Evolutionary conservation across 495 filamentous ascomycete genomes (phyloP), one percentile per base, ranked within the genome.

Genomic region (Penicillium soppii): DNA sequence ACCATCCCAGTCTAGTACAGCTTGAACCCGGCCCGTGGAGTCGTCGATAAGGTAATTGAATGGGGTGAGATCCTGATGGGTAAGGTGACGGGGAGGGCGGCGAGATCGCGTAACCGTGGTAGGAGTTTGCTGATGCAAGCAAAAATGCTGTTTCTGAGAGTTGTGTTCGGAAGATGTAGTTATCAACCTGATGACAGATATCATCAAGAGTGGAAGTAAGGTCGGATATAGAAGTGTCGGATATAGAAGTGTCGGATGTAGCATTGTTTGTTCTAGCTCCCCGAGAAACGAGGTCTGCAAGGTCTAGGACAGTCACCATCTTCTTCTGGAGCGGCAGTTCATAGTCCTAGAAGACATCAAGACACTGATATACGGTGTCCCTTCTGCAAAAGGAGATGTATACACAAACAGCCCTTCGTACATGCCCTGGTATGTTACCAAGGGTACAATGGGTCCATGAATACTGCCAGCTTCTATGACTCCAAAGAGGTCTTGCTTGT

Each of bases 291-390:
- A 54, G 44, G 38, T 48, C 44, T 48, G 44, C 44, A 43, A 54
- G 44, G 38, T 48, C 44, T 7, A 48, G 19, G 16, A 30, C 29
- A 43, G 44, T 54, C 22, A 36, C 37, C 16, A 54, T 54, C 44
- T 43, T 54, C 30, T 43, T 54, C 29, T 48, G 17, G 17, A 54
- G 52, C 17, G 44, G 52, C 44, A 54, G 25, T 54, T 43, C 7
- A 54, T 27, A 54, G 23, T 54, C 52, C 22, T 43, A 32, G 38
- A 49, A 47, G 44, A 49, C 37, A 54, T 48, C 22, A 54, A 54
- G 52, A 49, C 44, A 43, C 44, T 54, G 44, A 54, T 54, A 48
- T 54, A 48, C 10, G 52, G 44, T 43, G 29, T 43, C 44, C 52
- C 52, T 54, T 54, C 44, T 32, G 38, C 52, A 48, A 48, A 49